Evolutionary conservation across 176 grass and related monocot species (phyloP).

Genomic region (Neostapfia colusana): DNA sequence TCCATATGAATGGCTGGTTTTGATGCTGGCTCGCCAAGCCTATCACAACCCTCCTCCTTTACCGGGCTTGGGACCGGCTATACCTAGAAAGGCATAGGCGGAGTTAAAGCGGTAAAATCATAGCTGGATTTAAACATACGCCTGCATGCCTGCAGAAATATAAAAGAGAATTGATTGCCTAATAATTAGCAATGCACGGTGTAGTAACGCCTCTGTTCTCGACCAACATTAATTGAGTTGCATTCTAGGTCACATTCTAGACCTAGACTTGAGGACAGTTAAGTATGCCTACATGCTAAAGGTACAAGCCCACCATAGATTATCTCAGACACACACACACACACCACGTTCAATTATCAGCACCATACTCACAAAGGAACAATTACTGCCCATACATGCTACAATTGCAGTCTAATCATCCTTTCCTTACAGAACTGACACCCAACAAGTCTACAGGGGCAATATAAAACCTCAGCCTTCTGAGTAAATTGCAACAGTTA

Average conservation of each 20-base stretch:
- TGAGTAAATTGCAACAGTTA: background rate
- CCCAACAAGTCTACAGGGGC: conserved; percentile 5
- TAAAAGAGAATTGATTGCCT: background rate
- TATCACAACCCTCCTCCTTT: too few species aligned
- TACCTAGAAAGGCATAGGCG: too few species aligned
- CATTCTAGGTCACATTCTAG: background rate
- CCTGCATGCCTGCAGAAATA: background rate
- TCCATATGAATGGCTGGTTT: too few species aligned
- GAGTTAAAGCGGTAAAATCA: too few species aligned
- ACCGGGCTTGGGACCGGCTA: too few species aligned
- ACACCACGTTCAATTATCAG: conserved; percentile 20
- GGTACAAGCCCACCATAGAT: background rate
- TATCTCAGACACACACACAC: conserved; percentile 11
- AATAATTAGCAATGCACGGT: background rate
- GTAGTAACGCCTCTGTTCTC: background rate
- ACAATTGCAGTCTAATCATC: background rate
- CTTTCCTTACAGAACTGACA: conserved; percentile 2
- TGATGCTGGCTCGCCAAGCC: too few species aligned
- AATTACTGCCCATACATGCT: background rate
- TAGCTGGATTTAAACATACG: background rate
- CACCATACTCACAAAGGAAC: background rate
- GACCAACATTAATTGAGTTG: background rate
- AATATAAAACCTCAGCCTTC: background rate
- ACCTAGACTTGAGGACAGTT: background rate
- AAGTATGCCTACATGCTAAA: background rate